Base-by-base conservation (phyloP, 2,329 filamentous ascomycete genomes). In the Lomentospora prolificans region DNA sequence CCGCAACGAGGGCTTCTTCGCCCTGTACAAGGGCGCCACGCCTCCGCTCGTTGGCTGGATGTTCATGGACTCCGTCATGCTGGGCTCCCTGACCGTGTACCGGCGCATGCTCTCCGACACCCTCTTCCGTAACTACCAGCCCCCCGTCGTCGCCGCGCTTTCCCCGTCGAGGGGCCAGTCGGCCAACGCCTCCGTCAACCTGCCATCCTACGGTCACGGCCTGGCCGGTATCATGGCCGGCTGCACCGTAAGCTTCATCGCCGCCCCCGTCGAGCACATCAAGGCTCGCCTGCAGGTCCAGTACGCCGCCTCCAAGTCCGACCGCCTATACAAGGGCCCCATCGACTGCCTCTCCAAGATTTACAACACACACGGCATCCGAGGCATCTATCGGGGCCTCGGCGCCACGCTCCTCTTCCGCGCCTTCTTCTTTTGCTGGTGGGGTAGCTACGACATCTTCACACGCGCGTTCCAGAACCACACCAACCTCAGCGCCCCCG, bases 371-470 rank as follows among this genome's bases (percentile, higher is more conserved):
- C 90, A 97, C 68, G 92, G 94, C 50, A 64, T 96, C 2, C 67
- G 71, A 22, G 94, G 92, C 33, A 69, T 99, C 6, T 99, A 92
- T 70, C 90, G 90, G 66, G 94, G 94, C 0, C 78, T 99, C 10
- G 75, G 72, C 36, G 89, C 94, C 1, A 97, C 94, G 0, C 75
- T 97, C 51, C 70, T 97, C 51, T 97, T 97, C 74, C 82, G 94
- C 17, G 83, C 84, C 12, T 95, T 92, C 73, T 99, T 99, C 77
- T 96, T 96, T 78, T 94, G 86, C 75, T 97, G 91, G 91, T 99
- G 94, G 94, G 85, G 85, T n/a, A 87, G 84, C 58, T 99, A 99
- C 74, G 92, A 96, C 64, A 63, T 96, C 28, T 79, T 97, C 62
- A 88, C 89, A 4, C 77, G 82, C 22, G 72, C 78, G 58, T 74